phyloP scores from a whole-genome alignment of 2,329 filamentous ascomycete species.

The Trichoderma atroviride region DNA sequence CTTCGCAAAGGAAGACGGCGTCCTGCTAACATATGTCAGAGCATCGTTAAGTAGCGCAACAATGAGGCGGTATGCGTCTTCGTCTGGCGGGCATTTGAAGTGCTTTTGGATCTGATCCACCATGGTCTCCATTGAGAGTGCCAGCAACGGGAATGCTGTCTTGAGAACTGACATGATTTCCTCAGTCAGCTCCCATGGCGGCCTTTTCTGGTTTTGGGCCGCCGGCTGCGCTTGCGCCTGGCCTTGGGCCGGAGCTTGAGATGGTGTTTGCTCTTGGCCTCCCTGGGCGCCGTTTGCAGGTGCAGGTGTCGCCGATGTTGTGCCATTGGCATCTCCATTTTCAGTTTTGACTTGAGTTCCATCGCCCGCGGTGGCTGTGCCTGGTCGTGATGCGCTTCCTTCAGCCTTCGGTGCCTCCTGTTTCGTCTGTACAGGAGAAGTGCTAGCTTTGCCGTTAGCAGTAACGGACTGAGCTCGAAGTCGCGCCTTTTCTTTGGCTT shows the following conservation, averaged over 20 bases:
- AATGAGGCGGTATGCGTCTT: slow-evolving; percentile 95
- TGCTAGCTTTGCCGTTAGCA: slow-evolving; percentile 47
- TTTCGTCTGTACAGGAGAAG: slow-evolving; percentile 55
- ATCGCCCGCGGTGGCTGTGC: slow-evolving; percentile 53
- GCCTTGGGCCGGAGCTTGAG: slow-evolving; percentile 23
- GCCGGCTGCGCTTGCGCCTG: slow-evolving; percentile 31
- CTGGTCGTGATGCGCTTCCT: slow-evolving; percentile 49
- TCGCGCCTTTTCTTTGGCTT: slow-evolving; percentile 67
- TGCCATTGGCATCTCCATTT: slow-evolving; percentile 40
- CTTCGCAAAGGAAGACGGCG: slow-evolving; percentile 82
- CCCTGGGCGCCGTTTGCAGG: slow-evolving; percentile 34
- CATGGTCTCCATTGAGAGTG: slow-evolving; percentile 99
- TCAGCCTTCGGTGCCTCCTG: slow-evolving; percentile 51
- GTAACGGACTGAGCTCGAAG: slow-evolving; percentile 52
- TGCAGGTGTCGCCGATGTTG: slow-evolving; percentile 34
- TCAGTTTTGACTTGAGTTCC: slow-evolving; percentile 50
- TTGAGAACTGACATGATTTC: slow-evolving; percentile 95
- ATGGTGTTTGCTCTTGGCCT: slow-evolving; percentile 16
- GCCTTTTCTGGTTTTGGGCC: slow-evolving; percentile 61
- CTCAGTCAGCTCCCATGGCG: slow-evolving; percentile 94
- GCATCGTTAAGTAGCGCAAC: slow-evolving; percentile 97
- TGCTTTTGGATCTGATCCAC: slow-evolving; percentile 98
- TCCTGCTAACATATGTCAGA: slow-evolving; percentile 85
- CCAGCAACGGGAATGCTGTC: slow-evolving; percentile 93
- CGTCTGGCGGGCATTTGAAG: slow-evolving; percentile 98